Percentiles rank a stretch among this genome's conserved stretches.
Evolutionary conservation across 257 asterid genomes (phyloP).

Genomic region (Petunia secreta): DNA sequence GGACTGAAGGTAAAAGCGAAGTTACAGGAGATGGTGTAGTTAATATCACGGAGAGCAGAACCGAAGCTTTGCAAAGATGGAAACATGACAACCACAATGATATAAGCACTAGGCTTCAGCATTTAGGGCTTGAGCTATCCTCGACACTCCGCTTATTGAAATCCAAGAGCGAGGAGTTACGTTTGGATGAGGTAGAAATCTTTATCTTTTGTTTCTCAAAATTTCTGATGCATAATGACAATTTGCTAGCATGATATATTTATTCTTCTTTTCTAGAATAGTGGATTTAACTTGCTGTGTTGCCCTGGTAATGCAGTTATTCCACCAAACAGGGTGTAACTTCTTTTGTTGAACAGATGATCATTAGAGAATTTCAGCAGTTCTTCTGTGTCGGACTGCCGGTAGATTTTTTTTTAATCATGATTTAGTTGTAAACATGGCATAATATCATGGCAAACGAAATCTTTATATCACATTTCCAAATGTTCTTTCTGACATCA

Average conservation of each 20-base stretch:
- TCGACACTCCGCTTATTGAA: constrained; percentile 59
- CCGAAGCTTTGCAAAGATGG: constrained; percentile 36
- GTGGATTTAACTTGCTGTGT: background rate
- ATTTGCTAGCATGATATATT: constrained; percentile 5
- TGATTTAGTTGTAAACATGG: background rate
- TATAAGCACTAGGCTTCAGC: constrained; percentile 53
- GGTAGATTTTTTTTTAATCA: background rate
- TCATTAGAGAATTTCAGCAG: background rate
- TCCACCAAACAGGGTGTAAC: background rate
- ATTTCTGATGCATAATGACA: background rate
- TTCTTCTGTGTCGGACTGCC: too few species aligned
- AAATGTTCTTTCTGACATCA: background rate
- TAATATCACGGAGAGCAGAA: constrained; percentile 37
- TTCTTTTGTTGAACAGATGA: constrained; percentile 9
- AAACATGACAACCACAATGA: constrained; percentile 43
- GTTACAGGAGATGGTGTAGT: constrained; percentile 37
- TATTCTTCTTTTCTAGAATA: background rate
- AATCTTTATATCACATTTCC: background rate
- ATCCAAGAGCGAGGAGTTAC: constrained; percentile 47
- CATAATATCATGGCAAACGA: background rate
- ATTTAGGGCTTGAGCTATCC: constrained; percentile 68
- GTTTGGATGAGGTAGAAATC: constrained; percentile 50
- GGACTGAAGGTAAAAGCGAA: constrained; percentile 38
- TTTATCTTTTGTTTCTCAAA: constrained; percentile 8
- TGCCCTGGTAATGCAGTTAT: background rate